Evolutionary conservation across 2,329 filamentous ascomycete genomes (phyloP), one percentile per base, ranked within the genome.

Genomic region (Plectosphaerella cucumerina): DNA sequence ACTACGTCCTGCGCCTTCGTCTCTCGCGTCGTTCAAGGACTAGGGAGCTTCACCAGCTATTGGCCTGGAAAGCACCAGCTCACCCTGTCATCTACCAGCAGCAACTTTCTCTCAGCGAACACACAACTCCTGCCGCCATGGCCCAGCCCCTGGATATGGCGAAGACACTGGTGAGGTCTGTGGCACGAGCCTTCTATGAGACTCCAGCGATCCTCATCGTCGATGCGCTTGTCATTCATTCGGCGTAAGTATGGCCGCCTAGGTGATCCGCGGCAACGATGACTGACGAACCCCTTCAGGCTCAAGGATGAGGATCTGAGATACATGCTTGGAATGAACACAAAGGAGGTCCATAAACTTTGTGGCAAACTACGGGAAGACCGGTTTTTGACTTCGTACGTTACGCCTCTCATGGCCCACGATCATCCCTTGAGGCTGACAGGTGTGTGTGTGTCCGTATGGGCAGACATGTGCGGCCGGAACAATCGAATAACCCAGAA

Each of bases 271-370:
- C 15, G 26, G 26, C 8, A 9, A 9, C 26, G n/a, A 37, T 48
- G 34, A 50, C 42, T 91, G 53, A 82, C 88, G 63, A 80, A 85
- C 52, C 87, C 90, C 12, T 70, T 85, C 80, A 70, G 89, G 80
- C 78, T 97, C 53, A 87, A 90, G 62, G 89, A 96, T 64, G 86
- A 91, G 63, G 94, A 99, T 63, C 77, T 99, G 55, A 88, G 89
- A 42, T 86, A 90, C 61, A 76, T 97, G 21, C 86, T 97, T 70
- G 86, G 86, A 55, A 91, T 95, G 72, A 93, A 96, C 65, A 85
- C 86, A 39, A 97, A 99, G 66, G 89, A 95, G 62, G 80, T 97
- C 42, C 90, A 94, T 65, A 95, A 93, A 67, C 81, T 96, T 26
- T 93, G 90, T 67, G 91, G 87, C 53, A 87, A 85, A 61, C 79